Conservation (phyloP, 2,329 filamentous ascomycete species). For the Hyphodiscus sp. region DNA sequence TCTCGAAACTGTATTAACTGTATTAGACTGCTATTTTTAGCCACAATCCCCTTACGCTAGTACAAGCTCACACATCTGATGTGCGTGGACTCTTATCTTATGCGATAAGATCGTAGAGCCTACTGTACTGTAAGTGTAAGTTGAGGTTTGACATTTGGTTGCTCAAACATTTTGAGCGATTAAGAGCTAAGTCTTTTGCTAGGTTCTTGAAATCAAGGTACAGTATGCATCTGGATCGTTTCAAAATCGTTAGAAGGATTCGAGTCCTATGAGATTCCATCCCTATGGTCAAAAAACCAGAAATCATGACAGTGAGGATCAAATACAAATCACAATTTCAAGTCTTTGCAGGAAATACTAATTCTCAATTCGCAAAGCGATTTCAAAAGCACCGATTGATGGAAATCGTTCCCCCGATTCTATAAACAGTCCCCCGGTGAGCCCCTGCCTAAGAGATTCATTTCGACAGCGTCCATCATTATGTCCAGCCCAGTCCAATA, state of each 20-base stretch:
- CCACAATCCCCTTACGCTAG: not conserved
- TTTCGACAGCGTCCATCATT: slow-evolving; percentile 8
- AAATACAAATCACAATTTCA: too few species aligned
- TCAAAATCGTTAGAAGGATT: too few species aligned
- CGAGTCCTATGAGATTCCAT: too few species aligned
- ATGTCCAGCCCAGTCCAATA: slow-evolving; percentile 11
- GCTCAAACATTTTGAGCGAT: not conserved
- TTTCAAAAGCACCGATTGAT: not conserved
- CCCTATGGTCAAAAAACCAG: too few species aligned
- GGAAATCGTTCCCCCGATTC: slow-evolving; percentile 1
- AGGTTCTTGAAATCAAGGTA: not conserved
- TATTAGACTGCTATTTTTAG: not conserved
- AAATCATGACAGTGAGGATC: too few species aligned
- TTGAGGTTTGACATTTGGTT: too few species aligned
- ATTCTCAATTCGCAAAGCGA: not conserved
- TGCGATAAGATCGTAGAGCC: not conserved
- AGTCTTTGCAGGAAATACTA: not conserved
- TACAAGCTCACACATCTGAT: not conserved
- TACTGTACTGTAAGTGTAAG: too few species aligned
- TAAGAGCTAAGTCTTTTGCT: not conserved
- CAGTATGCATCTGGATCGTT: too few species aligned
- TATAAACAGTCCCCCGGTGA: slow-evolving; percentile 15
- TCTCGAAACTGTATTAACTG: not conserved
- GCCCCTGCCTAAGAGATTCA: slow-evolving; percentile 18
- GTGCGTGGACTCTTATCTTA: not conserved